Evolutionary conservation across 345 rosid species (phyloP), one percentile per base, ranked within the genome.

Genomic region (Cardamine chenopodiifolia): DNA sequence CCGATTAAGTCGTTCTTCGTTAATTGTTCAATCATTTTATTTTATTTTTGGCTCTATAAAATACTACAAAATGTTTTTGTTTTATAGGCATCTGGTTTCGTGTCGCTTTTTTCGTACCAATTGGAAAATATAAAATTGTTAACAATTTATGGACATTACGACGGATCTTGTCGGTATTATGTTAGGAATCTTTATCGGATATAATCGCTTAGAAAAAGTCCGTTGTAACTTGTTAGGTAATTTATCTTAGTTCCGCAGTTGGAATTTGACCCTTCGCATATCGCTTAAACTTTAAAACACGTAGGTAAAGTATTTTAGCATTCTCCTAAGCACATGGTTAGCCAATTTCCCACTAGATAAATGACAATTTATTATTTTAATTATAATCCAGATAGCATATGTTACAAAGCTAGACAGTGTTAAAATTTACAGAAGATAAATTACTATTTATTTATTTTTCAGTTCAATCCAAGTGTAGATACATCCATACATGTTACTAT

Each of bases 131-230:
- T 4, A 1, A 61, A 58, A 49, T 45, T 74, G n/a, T 18, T 18
- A 5, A 22, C 35, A 25, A 14, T 5, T 39, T 32, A 18, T 40
- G 5, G 32, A 62, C 9, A 10, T 8, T 44, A 8, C 18, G 50
- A 13, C 54, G 22, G 28, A 47, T 25, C 28, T 76, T 76, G 70
- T 62, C 74, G 58, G 28, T 54, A 68, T 44, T 76, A 10, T 69
- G 45, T 17, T 69, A 44, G 64, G 74, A 76, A 76, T 76, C 79
- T 75, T 68, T 69, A 18, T 28, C 35, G 68, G 66, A 66, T 65
- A 26, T 35, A 66, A 23, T 58, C 52, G 26, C 20, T 26, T 29
- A 18, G 35, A 42, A 20, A 31, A 58, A 6, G 1, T 20, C 8
- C 12, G 47, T 60, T 60, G 12, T 12, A 39, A 68, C 5, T 57